A percentile compares a stretch with the other conserved stretches of the same genome.
phyloP scores from a whole-genome alignment of 2,329 filamentous ascomycete genomes.

The Arthrobotrys conoides region DNA sequence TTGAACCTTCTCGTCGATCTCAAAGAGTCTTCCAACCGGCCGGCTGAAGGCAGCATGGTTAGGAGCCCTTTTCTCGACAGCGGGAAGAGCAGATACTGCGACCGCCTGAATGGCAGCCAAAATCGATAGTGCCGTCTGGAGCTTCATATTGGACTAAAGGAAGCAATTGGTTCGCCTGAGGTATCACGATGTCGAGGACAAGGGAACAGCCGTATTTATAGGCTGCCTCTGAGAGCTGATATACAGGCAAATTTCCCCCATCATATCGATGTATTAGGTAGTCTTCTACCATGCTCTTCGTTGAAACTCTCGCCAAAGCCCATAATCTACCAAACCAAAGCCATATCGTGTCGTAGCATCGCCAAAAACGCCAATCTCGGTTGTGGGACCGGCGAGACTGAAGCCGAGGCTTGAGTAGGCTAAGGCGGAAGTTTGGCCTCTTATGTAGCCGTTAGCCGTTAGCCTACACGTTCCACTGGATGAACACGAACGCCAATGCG shows the following conservation, averaged over 20 bases:
- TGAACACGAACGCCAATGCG: constrained; percentile 21
- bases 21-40: constrained; percentile 47
- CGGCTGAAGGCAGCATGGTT: constrained; percentile 47
- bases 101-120: constrained; percentile 46
- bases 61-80: constrained; percentile 48
- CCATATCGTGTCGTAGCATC: constrained; percentile 8
- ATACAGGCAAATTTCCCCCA: not conserved
- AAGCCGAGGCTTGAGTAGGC: constrained; percentile 50
- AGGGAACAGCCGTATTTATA: constrained; percentile 45
- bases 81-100: constrained; percentile 44
- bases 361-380: constrained; percentile 40
- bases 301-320: not conserved
- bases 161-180: constrained; percentile 29
- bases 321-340: constrained; percentile 3
- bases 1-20: constrained; percentile 57
- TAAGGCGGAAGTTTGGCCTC: constrained; percentile 35
- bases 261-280: not conserved
- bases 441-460: constrained; percentile 32
- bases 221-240: not conserved
- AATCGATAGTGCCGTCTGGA: constrained; percentile 44
- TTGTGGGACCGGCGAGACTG: constrained; percentile 48
- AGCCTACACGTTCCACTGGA: constrained; percentile 21
- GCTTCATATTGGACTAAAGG: constrained; percentile 38
- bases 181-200: not conserved
- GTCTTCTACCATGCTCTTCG: not conserved